These are phyloP conservation scores for Amphicarpaea edgeworthii DNA, from an alignment of 306 rosid genomes.

Conservation along the genomic window DNA sequence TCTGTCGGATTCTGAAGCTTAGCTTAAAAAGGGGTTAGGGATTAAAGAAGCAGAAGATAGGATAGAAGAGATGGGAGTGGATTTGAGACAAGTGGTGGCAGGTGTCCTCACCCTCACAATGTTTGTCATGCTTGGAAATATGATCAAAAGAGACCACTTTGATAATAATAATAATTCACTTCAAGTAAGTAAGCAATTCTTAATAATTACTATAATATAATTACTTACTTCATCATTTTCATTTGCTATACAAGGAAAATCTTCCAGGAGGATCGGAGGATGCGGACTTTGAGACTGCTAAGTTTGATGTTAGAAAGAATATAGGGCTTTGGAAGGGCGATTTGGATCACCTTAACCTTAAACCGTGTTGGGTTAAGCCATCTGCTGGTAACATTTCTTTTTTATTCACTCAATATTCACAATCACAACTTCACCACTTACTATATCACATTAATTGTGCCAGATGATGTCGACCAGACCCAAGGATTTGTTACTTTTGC, in stretches of 20 bases:
- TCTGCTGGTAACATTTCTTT: too few relatives aligned
- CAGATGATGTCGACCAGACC: conserved; percentile 71
- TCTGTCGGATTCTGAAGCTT: too few relatives aligned
- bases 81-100: conserved; percentile 92
- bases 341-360: conserved; percentile 64
- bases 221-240: too few relatives aligned
- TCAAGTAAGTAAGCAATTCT: too few relatives aligned
- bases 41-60: neutral
- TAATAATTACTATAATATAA: too few relatives aligned
- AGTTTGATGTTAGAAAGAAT: conserved; percentile 51
- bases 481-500: conserved; percentile 77
- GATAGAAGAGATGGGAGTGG: conserved; percentile 64
- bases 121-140: conserved; percentile 90
- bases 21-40: neutral
- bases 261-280: conserved; percentile 67
- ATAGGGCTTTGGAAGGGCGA: conserved; percentile 62
- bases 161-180: conserved; percentile 60
- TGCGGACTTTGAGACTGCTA: conserved; percentile 47
- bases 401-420: too few relatives aligned
- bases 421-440: too few relatives aligned
- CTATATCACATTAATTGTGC: too few relatives aligned
- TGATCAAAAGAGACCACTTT: conserved; percentile 90
- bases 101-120: conserved; percentile 75
- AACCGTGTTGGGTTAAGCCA: conserved; percentile 77
- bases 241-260: conserved; percentile 60